These are phyloP conservation scores for Suillus tomentosus DNA, from an alignment of 768 basidiomycete genomes.

Conservation along the genomic window DNA sequence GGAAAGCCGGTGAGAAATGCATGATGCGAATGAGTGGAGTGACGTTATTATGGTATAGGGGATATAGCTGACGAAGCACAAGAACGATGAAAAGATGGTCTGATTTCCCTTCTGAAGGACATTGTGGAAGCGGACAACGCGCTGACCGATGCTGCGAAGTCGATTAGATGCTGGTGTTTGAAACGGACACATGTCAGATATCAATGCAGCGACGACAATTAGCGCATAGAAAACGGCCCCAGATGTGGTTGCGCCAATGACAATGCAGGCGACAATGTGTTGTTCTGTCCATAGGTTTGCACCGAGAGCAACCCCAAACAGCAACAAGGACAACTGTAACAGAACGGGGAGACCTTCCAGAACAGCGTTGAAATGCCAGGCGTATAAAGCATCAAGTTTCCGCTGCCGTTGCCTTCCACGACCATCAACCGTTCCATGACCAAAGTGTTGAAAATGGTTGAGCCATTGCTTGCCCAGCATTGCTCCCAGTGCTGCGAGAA, in stretches of 20 bases:
- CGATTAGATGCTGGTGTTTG: slow-evolving; percentile 22
- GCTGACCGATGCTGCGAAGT: slow-evolving; percentile 13
- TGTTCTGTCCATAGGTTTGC: slow-evolving; percentile 19
- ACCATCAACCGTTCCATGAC: slow-evolving; percentile 15
- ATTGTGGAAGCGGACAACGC: neutral
- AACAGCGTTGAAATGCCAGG: slow-evolving; percentile 21
- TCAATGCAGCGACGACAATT: slow-evolving; percentile 21
- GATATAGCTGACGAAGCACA: slow-evolving; percentile 7
- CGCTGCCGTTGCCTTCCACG: slow-evolving; percentile 22
- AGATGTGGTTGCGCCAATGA: slow-evolving; percentile 15
- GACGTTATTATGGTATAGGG: neutral
- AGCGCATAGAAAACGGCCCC: slow-evolving; percentile 20
- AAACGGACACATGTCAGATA: slow-evolving; percentile 19
- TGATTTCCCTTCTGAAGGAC: slow-evolving; percentile 9
- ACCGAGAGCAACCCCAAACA: slow-evolving; percentile 22
- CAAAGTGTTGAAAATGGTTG: slow-evolving; percentile 15
- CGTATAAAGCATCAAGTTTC: slow-evolving; percentile 20
- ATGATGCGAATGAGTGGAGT: slow-evolving; percentile 4
- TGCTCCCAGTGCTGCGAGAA: slow-evolving; percentile 27
- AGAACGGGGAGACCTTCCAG: slow-evolving; percentile 20
- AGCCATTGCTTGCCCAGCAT: slow-evolving; percentile 22
- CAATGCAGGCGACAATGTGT: slow-evolving; percentile 12
- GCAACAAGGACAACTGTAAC: slow-evolving; percentile 24
- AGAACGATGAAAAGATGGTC: neutral
- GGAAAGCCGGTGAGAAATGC: neutral